phyloP scores from a whole-genome alignment of 169 alveolate genomes.

The Plasmodium ovale region DNA sequence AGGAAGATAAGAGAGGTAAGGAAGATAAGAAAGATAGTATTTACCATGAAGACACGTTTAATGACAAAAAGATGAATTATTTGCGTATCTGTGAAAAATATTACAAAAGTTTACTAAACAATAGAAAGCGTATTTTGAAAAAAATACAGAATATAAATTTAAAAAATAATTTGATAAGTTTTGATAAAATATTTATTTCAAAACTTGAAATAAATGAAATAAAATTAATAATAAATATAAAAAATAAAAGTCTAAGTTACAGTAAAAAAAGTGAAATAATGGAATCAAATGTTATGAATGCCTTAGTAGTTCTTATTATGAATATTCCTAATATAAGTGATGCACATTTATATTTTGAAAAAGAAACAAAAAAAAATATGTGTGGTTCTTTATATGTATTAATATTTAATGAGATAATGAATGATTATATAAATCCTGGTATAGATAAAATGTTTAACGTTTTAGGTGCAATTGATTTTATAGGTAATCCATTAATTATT shows the following conservation, averaged over 20 bases:
- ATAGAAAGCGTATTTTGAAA: slow-evolving; percentile 34
- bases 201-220: slow-evolving; percentile 69
- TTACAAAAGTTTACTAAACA: slow-evolving; percentile 31
- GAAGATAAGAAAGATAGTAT: not conserved
- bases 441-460: slow-evolving; percentile 86
- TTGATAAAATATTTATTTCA: slow-evolving; percentile 64
- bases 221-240: slow-evolving; percentile 59
- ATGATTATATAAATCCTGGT: slow-evolving; percentile 81
- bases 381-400: slow-evolving; percentile 65
- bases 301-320: slow-evolving; percentile 55
- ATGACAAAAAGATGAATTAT: slow-evolving; percentile 44
- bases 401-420: slow-evolving; percentile 74
- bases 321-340: slow-evolving; percentile 71
- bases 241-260: slow-evolving; percentile 70
- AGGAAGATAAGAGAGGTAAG: too few relatives aligned
- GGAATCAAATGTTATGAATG: slow-evolving; percentile 72
- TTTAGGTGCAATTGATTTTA: slow-evolving; percentile 86
- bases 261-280: slow-evolving; percentile 75
- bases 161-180: slow-evolving; percentile 64
- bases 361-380: slow-evolving; percentile 60
- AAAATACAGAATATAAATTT: slow-evolving; percentile 59
- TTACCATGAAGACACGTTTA: not conserved
- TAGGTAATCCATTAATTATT: slow-evolving; percentile 86
- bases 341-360: slow-evolving; percentile 75
- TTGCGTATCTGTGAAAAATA: slow-evolving; percentile 41